Percentiles rank a stretch among this genome's conserved stretches.
Evolutionary conservation across 768 basidiomycete species (phyloP).

Genomic region (Chlorophyllum brunneum): DNA sequence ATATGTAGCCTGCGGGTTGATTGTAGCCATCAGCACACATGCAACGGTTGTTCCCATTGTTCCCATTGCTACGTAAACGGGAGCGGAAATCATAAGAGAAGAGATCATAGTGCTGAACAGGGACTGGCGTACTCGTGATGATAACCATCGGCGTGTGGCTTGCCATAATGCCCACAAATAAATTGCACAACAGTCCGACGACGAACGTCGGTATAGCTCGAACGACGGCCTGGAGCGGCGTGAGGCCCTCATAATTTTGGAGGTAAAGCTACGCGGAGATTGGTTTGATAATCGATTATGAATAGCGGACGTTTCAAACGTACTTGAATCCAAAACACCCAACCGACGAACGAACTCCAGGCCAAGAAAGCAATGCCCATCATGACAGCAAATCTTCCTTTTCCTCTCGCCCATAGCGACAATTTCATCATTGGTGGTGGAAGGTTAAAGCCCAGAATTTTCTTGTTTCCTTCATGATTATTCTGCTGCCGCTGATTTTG

Average conservation of each 20-base stretch:
- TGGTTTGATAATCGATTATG: not conserved
- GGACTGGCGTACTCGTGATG: constrained; percentile 45
- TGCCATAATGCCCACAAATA: constrained; percentile 59
- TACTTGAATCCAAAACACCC: constrained; percentile 37
- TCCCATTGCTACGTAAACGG: constrained; percentile 31
- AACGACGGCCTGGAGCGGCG: constrained; percentile 57
- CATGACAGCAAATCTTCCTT: constrained; percentile 59
- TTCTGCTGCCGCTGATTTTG: constrained; percentile 19
- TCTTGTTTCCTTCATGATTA: no score
- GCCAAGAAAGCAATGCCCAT: constrained; percentile 59
- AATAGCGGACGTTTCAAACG: not conserved
- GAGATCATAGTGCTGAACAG: not conserved
- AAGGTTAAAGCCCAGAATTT: not conserved
- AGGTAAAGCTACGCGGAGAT: constrained; percentile 53
- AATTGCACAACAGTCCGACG: constrained; percentile 59
- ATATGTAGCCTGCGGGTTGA: constrained; percentile 51
- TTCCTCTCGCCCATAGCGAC: constrained; percentile 58
- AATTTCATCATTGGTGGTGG: constrained; percentile 67
- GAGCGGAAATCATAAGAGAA: not conserved
- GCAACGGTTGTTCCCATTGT: constrained; percentile 55
- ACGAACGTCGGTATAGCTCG: constrained; percentile 71
- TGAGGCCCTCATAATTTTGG: constrained; percentile 55
- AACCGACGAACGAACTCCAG: constrained; percentile 55
- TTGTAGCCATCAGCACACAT: constrained; percentile 64
- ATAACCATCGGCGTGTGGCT: constrained; percentile 50